Evolutionary conservation across 129 eudicot genomes (phyloP).

Genomic region (Cynara cardunculus): DNA sequence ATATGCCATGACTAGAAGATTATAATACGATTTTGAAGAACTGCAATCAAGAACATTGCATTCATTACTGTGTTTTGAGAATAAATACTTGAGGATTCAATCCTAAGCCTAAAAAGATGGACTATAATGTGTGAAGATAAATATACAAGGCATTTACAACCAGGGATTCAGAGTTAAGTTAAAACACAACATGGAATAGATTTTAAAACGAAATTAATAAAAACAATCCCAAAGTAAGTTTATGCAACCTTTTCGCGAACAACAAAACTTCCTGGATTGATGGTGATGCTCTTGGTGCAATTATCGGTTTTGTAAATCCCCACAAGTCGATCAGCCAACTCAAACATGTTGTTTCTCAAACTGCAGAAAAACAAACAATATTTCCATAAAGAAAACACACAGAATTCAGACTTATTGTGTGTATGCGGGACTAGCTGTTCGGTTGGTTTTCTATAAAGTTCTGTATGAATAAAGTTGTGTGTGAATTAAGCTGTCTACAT

Average conservation of each 20-base stretch:
- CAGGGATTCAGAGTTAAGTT: neutral
- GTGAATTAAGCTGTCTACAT: too few relatives aligned
- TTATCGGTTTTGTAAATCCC: conserved; percentile 96
- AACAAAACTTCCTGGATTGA: conserved; percentile 81
- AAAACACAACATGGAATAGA: conserved; percentile 11
- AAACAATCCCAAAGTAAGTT: neutral
- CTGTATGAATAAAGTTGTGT: too few relatives aligned
- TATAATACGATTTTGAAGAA: neutral
- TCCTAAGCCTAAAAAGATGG: neutral
- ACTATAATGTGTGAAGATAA: neutral
- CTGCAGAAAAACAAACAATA: conserved; percentile 35
- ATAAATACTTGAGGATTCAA: neutral
- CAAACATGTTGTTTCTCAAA: conserved; percentile 95
- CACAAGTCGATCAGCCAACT: conserved; percentile 95
- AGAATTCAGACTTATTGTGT: too few relatives aligned
- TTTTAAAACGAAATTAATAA: neutral
- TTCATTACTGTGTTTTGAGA: neutral
- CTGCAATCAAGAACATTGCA: conserved; percentile 14
- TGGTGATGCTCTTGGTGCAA: conserved; percentile 96
- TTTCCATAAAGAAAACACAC: neutral
- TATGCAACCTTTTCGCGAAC: conserved; percentile 64
- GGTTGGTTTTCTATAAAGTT: too few relatives aligned
- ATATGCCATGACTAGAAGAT: neutral
- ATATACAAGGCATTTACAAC: conserved; percentile 11
- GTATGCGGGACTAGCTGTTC: too few relatives aligned